Percentiles rank a stretch among this genome's conserved stretches.
Evolutionary conservation across 805 yeast species (phyloP).

Genomic region (Starmerella bombi): DNA sequence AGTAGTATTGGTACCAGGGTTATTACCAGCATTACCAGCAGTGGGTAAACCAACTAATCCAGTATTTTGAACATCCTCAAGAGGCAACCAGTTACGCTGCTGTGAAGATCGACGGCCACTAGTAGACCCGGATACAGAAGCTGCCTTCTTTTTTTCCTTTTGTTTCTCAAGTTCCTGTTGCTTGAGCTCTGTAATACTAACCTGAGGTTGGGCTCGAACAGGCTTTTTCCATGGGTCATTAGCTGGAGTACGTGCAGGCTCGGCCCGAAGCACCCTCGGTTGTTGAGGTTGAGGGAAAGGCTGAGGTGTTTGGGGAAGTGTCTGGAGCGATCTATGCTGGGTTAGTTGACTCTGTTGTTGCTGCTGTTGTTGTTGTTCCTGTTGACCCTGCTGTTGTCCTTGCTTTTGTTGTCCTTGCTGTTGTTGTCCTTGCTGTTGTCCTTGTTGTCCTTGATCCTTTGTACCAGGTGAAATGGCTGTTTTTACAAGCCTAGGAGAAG

Average conservation of each 20-base stretch:
- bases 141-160: conserved; percentile 4
- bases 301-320: not conserved
- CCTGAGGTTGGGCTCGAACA: conserved; percentile 6
- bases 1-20: not conserved
- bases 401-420: not conserved
- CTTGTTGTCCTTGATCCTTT: not conserved
- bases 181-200: conserved; percentile 17
- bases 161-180: conserved; percentile 11
- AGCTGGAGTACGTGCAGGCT: conserved; percentile 15
- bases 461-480: not conserved
- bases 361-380: not conserved
- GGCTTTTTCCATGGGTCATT: conserved; percentile 19
- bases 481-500: not conserved
- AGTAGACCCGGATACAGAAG: conserved; percentile 1
- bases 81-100: conserved; percentile 1
- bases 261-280: conserved; percentile 3
- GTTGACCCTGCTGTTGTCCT: not conserved
- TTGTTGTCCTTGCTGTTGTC: not conserved
- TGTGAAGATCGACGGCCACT: conserved; percentile 6
- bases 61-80: not conserved
- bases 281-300: conserved; percentile 1
- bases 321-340: not conserved
- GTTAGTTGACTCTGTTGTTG: not conserved
- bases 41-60: conserved; percentile 11
- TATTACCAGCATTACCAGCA: not conserved